Evolutionary conservation across 148 eudicot species (phyloP), one percentile per base, ranked within the genome.

Genomic region (Pouteria glomerata): DNA sequence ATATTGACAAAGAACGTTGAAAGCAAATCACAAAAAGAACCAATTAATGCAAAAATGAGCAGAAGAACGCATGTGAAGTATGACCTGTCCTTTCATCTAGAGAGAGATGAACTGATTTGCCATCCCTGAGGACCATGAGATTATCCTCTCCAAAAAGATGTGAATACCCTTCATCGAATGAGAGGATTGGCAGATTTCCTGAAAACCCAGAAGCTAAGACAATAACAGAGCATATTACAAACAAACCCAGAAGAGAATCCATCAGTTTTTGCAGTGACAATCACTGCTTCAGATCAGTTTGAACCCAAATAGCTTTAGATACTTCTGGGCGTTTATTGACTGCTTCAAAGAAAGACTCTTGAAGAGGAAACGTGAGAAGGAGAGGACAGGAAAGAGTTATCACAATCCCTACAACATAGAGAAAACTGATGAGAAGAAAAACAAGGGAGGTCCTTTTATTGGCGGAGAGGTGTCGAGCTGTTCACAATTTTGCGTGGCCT

Each of bases 91-190:
- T 80, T 85, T 94, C 79, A 79, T 91, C 85, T 66, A 94, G 86
- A n/a, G 93, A 86, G 64, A 94, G 88, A 74, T 88, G 97, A 74
- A 83, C 98, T 47, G 91, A 77, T 77, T 94, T 89, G 6, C 98
- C 97, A 85, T 94, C 98, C 52, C 72, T 79, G 37, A 86, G 80
- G 69, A 94, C 85, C 86, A 89, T 86, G 27, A 94, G 84, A 88
- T 94, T 94, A 71, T 80, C 77, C 78, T 86, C 96, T 3, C 98
- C 98, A 81, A 94, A 94, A 5, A 91, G 79, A 24, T 91, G 97
- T 2, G 98, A 82, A 78, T 91, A 94, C 0, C 98, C 98, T 85
- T 94, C 98, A 72, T 91, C 97, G 78, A 94, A 94, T 2, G 97
- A 82, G 14, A 86, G 70, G 62, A 87, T 82, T 45, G 97, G 96